phyloP scores from a whole-genome alignment of 768 basidiomycete species.

The Rhodocollybia butyracea region DNA sequence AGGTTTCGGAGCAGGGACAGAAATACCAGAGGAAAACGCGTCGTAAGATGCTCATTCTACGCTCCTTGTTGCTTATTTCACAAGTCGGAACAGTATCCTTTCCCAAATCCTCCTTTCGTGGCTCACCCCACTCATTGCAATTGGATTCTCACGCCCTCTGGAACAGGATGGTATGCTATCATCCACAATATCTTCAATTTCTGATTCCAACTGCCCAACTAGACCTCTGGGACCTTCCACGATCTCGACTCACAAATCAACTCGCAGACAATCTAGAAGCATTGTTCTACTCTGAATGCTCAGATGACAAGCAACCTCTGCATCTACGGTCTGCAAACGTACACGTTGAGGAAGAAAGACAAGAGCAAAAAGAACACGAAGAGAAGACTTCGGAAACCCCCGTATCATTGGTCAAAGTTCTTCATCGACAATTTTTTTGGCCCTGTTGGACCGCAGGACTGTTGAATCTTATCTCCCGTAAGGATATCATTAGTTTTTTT shows the following conservation, averaged over 20 bases:
- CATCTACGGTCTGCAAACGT: background rate
- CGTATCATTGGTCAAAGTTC: conserved; percentile 9
- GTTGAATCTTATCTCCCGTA: conserved; percentile 8
- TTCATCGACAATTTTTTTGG: conserved; percentile 8
- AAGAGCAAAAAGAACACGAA: background rate
- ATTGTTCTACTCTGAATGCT: conserved; percentile 41
- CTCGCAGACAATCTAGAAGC: conserved; percentile 36
- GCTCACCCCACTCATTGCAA: conserved; percentile 31
- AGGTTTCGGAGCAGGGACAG: conserved; percentile 13
- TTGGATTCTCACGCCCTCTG: conserved; percentile 36
- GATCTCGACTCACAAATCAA: conserved; percentile 24
- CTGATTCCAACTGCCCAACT: background rate
- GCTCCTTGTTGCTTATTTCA: background rate
- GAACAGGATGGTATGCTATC: conserved; percentile 28
- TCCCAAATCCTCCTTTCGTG: conserved; percentile 32
- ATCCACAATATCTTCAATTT: background rate
- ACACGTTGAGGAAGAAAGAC: background rate
- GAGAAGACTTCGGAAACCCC: conserved; percentile 2
- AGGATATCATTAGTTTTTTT: background rate
- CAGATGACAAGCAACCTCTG: conserved; percentile 34
- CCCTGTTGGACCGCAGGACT: conserved; percentile 12
- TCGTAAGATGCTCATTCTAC: conserved; percentile 6
- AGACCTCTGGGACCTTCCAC: conserved; percentile 50
- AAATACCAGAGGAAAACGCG: conserved; percentile 14
- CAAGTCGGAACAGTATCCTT: conserved; percentile 15